Conservation (phyloP, 495 filamentous ascomycete genomes). For the Entonaema liquescens region DNA sequence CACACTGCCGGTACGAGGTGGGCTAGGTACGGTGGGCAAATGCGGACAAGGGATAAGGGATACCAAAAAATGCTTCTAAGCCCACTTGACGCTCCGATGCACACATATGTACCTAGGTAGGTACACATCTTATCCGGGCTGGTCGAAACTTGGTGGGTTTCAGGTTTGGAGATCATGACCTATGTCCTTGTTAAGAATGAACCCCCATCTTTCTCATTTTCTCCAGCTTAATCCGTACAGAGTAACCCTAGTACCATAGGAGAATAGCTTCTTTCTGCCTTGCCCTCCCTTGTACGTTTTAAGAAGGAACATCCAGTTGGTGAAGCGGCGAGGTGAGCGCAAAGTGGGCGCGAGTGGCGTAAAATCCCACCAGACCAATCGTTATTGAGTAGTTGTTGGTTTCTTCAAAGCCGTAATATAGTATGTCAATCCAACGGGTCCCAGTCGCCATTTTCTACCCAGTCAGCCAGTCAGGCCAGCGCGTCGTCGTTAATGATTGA, state of each 20-base stretch:
- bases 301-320: slow-evolving; percentile 38
- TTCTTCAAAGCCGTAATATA: too few species aligned
- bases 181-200: slow-evolving; percentile 27
- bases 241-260: not conserved
- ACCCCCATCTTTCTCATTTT: too few species aligned
- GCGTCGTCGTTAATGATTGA: slow-evolving; percentile 7
- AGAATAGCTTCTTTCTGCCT: not conserved
- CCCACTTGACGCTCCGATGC: slow-evolving; percentile 26
- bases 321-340: slow-evolving; percentile 15
- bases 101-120: too few species aligned
- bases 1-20: slow-evolving; percentile 37
- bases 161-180: slow-evolving; percentile 44
- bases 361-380: slow-evolving; percentile 1
- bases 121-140: slow-evolving; percentile 35
- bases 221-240: not conserved
- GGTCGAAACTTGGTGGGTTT: slow-evolving; percentile 48
- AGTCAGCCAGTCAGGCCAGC: not conserved
- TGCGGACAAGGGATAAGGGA: too few species aligned
- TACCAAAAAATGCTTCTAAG: slow-evolving; percentile 16
- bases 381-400: not conserved
- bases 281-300: slow-evolving; percentile 48
- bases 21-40: slow-evolving; percentile 16
- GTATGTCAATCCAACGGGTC: not conserved
- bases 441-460: not conserved
- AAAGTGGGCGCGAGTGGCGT: not conserved